A percentile compares a stretch with the other conserved stretches of the same genome.
Evolutionary conservation across 108 stramenopile species (phyloP).

Genomic region (Nitzschia inconspicua): DNA sequence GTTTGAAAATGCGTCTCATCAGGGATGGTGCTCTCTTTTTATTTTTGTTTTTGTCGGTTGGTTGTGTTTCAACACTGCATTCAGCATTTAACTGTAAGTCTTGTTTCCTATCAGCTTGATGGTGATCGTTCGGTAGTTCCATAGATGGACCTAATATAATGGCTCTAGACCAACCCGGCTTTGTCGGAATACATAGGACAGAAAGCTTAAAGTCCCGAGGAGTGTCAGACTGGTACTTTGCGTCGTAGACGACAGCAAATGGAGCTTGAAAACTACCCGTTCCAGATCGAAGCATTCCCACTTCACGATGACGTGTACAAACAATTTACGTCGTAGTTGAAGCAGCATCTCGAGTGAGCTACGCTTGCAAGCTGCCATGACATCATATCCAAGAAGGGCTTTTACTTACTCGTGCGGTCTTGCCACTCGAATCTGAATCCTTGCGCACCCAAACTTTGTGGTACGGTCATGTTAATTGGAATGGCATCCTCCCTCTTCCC

Average conservation of each 20-base stretch:
- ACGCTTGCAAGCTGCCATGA: too few species aligned
- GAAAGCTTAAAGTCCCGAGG: slow-evolving; percentile 13
- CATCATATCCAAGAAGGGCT: too few species aligned
- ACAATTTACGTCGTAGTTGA: too few species aligned
- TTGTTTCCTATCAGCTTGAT: background rate
- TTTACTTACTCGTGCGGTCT: slow-evolving; percentile 24
- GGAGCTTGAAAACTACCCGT: slow-evolving; percentile 22
- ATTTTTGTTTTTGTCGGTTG: background rate
- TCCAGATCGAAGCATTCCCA: slow-evolving; percentile 18
- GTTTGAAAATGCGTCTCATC: slow-evolving; percentile 3
- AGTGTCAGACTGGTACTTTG: slow-evolving; percentile 5
- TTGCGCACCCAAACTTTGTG: background rate
- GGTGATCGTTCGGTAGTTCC: background rate
- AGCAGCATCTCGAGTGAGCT: too few species aligned
- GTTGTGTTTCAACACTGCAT: background rate
- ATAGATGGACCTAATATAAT: slow-evolving; percentile 27
- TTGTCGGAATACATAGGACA: slow-evolving; percentile 21
- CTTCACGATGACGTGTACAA: too few species aligned
- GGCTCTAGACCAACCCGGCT: slow-evolving; percentile 33
- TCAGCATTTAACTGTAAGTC: background rate
- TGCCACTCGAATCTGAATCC: slow-evolving; percentile 28
- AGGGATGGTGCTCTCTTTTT: slow-evolving; percentile 6
- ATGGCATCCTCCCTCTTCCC: slow-evolving; percentile 28
- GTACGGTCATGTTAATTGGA: slow-evolving; percentile 30
- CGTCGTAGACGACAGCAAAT: slow-evolving; percentile 16